A percentile compares a stretch with the other conserved stretches of the same genome.
Evolutionary conservation across 2,329 filamentous ascomycete genomes (phyloP).

Genomic region (Xylaria digitata): DNA sequence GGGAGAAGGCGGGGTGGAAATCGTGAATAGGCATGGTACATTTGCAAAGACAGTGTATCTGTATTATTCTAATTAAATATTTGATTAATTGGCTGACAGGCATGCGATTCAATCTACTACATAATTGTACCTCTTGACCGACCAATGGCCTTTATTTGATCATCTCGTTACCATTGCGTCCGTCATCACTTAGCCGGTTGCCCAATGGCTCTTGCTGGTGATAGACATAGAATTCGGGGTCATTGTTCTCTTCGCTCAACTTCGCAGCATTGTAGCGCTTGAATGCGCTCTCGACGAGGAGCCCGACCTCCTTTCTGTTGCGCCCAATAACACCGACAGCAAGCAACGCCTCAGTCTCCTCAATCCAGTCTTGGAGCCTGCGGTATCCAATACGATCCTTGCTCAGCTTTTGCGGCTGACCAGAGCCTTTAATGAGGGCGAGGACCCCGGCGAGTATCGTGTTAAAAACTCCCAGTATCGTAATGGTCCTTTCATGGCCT

Average conservation of each 20-base stretch:
- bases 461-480: constrained; percentile 70
- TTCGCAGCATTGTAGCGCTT: constrained; percentile 58
- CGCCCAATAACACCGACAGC: constrained; percentile 56
- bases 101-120: neutral
- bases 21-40: neutral
- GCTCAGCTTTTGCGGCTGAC: constrained; percentile 59
- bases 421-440: constrained; percentile 65
- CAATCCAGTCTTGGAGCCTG: constrained; percentile 64
- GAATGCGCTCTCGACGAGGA: constrained; percentile 57
- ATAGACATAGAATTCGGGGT: constrained; percentile 54
- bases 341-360: constrained; percentile 62
- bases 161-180: neutral
- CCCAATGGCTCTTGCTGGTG: constrained; percentile 38
- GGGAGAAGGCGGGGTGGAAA: too few species aligned
- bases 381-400: constrained; percentile 60
- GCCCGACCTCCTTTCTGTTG: constrained; percentile 56
- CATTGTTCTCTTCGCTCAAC: constrained; percentile 56
- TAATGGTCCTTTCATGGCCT: constrained; percentile 63
- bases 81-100: neutral
- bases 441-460: constrained; percentile 71
- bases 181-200: constrained; percentile 33
- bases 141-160: neutral
- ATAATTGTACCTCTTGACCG: neutral
- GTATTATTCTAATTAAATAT: neutral
- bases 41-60: neutral